Conservation (phyloP, 345 rosid species). For the Nasturtium officinale region DNA sequence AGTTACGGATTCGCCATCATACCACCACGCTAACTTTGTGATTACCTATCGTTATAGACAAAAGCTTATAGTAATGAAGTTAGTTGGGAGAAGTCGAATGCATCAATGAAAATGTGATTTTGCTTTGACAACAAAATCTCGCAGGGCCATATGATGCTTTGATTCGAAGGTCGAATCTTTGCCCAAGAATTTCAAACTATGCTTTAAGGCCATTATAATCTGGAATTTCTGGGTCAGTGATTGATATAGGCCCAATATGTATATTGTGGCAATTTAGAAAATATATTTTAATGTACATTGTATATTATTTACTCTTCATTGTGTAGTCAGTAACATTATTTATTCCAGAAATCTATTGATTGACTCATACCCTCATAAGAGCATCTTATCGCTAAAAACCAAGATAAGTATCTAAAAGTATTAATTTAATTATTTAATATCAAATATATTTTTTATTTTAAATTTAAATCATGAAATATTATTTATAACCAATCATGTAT, state of each 20-base stretch:
- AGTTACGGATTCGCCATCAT: not conserved
- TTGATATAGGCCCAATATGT: conserved; percentile 12
- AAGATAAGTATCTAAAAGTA: too few relatives aligned
- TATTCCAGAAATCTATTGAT: not conserved
- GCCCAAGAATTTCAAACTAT: not conserved
- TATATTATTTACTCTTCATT: too few relatives aligned
- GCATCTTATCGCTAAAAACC: too few relatives aligned
- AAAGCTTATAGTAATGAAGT: not conserved
- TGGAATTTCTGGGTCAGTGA: not conserved
- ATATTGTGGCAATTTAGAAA: not conserved
- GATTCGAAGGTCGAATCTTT: not conserved
- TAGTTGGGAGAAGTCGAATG: not conserved
- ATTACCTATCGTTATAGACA: not conserved
- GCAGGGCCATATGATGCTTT: not conserved
- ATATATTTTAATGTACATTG: not conserved
- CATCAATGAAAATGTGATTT: not conserved
- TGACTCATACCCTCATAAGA: not conserved
- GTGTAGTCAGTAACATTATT: not conserved
- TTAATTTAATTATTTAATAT: too few relatives aligned
- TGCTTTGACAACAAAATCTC: not conserved
- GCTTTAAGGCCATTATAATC: not conserved
- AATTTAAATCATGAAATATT: too few relatives aligned
- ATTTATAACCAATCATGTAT: too few relatives aligned
- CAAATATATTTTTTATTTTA: too few relatives aligned
- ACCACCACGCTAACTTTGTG: not conserved